Evolutionary conservation across 768 basidiomycete species (phyloP).

Genomic region (Crepidotus variabilis): DNA sequence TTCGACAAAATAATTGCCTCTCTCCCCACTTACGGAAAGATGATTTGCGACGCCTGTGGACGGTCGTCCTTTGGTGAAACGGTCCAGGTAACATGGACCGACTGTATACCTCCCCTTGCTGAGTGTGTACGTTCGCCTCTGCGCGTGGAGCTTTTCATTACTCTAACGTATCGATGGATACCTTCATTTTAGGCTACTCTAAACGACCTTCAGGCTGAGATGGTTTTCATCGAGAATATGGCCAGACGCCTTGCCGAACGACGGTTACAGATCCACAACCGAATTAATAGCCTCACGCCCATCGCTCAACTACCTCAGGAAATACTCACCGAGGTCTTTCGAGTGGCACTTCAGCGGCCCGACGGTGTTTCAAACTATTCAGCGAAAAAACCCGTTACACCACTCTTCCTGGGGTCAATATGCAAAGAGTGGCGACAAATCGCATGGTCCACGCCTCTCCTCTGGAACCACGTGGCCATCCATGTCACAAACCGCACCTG

Average conservation of each 20-base stretch:
- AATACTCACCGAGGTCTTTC: slow-evolving; percentile 18
- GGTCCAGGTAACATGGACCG: neutral
- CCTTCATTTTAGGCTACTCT: neutral
- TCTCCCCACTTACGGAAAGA: neutral
- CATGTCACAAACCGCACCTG: neutral
- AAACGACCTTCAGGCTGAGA: slow-evolving; percentile 14
- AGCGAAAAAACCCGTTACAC: neutral
- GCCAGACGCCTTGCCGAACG: slow-evolving; percentile 14
- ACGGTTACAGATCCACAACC: slow-evolving; percentile 12
- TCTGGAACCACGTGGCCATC: slow-evolving; percentile 4
- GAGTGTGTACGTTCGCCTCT: neutral
- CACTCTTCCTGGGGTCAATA: slow-evolving; percentile 9
- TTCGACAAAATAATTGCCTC: neutral
- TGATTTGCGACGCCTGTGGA: neutral
- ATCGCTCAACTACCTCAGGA: slow-evolving; percentile 14
- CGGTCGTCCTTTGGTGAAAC: neutral
- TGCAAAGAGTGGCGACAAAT: slow-evolving; percentile 7
- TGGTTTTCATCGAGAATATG: slow-evolving; percentile 14
- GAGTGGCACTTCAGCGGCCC: slow-evolving; percentile 4
- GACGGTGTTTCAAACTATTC: neutral
- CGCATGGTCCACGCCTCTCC: neutral
- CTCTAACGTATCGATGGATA: neutral
- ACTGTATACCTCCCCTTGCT: neutral
- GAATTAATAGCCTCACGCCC: slow-evolving; percentile 17
- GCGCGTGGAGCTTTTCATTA: neutral